Base-by-base conservation (phyloP, 768 basidiomycete species). In the Epithele typhae region DNA sequence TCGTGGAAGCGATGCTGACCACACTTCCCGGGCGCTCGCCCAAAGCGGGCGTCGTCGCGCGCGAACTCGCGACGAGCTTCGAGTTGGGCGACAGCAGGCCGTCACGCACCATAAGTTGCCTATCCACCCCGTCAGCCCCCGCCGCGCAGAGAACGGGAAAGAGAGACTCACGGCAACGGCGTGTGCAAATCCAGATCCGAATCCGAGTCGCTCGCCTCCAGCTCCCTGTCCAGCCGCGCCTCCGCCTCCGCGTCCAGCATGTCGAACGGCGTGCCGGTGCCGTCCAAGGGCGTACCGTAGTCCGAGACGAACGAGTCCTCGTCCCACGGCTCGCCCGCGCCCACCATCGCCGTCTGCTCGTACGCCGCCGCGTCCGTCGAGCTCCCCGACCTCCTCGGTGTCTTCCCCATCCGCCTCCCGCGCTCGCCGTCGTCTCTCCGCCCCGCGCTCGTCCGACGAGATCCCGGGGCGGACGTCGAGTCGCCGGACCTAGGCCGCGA, bases 41-140 rank as follows among this genome's bases (percentile, higher is more conserved):
- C 14, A 44, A 43, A 22, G 52, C 53, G 15, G 46, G 47, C 23
- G 55, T 49, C 40, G 55, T 43, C 17, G 39, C 48, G 19, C 50
- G 53, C 8, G 46, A 52, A 35, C 53, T 27, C 40, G 63, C 62
- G 1, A 64, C 56, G 22, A 72, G 59, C 19, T 71, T 72, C n/a
- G 70, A 72, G 37, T 64, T 49, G 4, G 69, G 68, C 0, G 68
- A 70, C 32, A 72, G 58, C 53, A 72, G 53, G 17, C 70, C 70
- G 30, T 67, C 63, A 15, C 63, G 60, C 15, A 72, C 57, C 68
- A 72, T 70, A 17, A 72, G 57, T 38, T 65, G 64, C 32, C 69
- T 70, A 48, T 38, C 21, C 14, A 14, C 12, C n/a, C n/a, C 19
- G 23, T 37, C 24, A 47, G 34, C 18, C 18, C 3, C 30, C n/a